Evolutionary conservation across 345 rosid genomes (phyloP), one percentile per base, ranked within the genome.

Genomic region (Arabidopsis suecica): DNA sequence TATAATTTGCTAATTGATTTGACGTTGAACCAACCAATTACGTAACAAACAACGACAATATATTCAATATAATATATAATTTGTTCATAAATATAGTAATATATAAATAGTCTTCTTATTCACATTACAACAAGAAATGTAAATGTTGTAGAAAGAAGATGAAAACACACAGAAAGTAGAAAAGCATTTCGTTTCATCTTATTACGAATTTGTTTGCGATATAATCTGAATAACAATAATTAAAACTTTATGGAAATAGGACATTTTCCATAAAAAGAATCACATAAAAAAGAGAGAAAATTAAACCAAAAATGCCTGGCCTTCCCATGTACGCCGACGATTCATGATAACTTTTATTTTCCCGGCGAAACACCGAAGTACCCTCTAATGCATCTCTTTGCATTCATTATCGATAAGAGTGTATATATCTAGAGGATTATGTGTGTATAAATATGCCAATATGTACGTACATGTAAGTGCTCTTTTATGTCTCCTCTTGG

Each of bases 301-400:
- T 30, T 42, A 64, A 54, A 22, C 8, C 25, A 62, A 67, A 65
- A 76, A 69, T 69, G 80, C 75, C 80, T 69, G 80, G 66, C 80
- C 71, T 69, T 61, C 75, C 80, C 80, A 76, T 76, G 75, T 76
- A 76, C 80, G 59, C 79, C 79, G 70, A 68, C 32, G 57, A 68
- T n/a, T 44, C 63, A 11, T 42, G 68, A 41, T 37, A 22, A 67
- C 48, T 55, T 63, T 61, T 42, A 47, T 23, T 47, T 68, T 65
- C 10, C 74, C 74, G 69, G 63, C 62, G 69, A 68, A 45, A 60
- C 48, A 69, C 49, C 69, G 42, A 61, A 68, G 62, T 54, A 69
- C 71, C 75, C 74, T 69, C 75, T 69, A 76, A 51, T n/a, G 64
- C 69, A 61, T 51, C 56, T 32, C 40, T 47, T 61, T 20, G n/a